These are phyloP conservation scores for Cryptosporidium sp. DNA, from an alignment of 169 alveolate species.

Conservation along the genomic window DNA sequence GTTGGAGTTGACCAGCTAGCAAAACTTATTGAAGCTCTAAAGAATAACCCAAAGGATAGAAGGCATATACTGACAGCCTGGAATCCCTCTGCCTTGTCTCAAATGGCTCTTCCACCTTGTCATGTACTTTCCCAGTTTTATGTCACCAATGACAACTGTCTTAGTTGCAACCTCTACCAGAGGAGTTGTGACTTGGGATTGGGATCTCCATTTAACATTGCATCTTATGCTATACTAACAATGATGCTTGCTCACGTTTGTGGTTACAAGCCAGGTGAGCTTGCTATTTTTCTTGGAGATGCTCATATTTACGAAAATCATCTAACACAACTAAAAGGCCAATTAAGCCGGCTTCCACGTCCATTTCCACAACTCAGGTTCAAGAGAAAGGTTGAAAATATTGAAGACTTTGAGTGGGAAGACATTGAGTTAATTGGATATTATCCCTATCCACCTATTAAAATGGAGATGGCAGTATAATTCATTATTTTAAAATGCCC, in stretches of 20 bases:
- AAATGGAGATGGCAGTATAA: slow-evolving; percentile 93
- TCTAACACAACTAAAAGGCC: slow-evolving; percentile 91
- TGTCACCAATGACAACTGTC: slow-evolving; percentile 88
- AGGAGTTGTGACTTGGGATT: slow-evolving; percentile 98
- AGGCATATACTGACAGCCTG: slow-evolving; percentile 95
- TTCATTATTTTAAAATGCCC: not conserved
- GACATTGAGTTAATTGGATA: slow-evolving; percentile 92
- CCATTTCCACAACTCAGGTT: slow-evolving; percentile 96
- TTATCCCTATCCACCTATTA: slow-evolving; percentile 88
- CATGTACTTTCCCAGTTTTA: slow-evolving; percentile 96
- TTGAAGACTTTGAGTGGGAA: slow-evolving; percentile 90
- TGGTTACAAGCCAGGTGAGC: slow-evolving; percentile 91
- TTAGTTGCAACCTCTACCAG: slow-evolving; percentile 96
- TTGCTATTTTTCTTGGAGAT: slow-evolving; percentile 95
- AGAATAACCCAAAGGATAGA: slow-evolving; percentile 93
- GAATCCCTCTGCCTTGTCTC: slow-evolving; percentile 93
- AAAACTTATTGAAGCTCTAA: slow-evolving; percentile 87
- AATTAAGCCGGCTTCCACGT: slow-evolving; percentile 92
- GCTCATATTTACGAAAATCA: slow-evolving; percentile 96
- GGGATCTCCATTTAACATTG: slow-evolving; percentile 99
- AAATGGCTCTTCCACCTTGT: slow-evolving; percentile 99
- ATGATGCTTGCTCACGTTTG: slow-evolving; percentile 95
- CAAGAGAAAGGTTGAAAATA: slow-evolving; percentile 84
- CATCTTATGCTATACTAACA: slow-evolving; percentile 95
- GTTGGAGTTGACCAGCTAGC: slow-evolving; percentile 95